A percentile compares a stretch with the other conserved stretches of the same genome.
phyloP scores from a whole-genome alignment of 176 grass and related monocot species.

The Cenchrus purpureus region DNA sequence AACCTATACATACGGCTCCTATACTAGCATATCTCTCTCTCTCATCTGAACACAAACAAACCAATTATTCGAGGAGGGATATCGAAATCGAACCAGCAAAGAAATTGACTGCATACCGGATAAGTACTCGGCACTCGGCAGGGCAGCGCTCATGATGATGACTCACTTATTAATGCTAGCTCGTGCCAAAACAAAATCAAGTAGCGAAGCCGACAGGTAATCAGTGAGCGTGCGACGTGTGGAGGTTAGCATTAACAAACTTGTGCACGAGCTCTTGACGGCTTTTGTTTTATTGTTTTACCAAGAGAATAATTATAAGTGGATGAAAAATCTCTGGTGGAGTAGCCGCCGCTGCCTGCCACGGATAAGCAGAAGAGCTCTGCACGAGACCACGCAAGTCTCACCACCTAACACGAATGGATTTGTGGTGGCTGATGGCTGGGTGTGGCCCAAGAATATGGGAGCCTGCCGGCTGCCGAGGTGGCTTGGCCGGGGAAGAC shows the following conservation, averaged over 20 bases:
- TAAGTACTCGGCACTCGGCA: not conserved
- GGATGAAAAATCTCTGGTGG: not conserved
- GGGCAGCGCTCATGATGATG: not conserved
- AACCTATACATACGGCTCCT: not conserved
- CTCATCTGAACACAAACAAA: not conserved
- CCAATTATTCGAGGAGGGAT: not conserved
- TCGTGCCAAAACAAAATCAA: not conserved
- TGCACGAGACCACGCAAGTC: not conserved
- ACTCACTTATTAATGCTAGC: not conserved
- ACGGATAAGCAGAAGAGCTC: not conserved
- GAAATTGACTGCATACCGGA: not conserved
- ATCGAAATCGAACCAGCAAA: not conserved
- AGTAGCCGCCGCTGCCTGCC: not conserved
- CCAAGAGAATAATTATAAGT: not conserved
- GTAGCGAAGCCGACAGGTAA: not conserved
- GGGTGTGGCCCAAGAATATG: not conserved
- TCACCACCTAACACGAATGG: not conserved
- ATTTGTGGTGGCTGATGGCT: not conserved
- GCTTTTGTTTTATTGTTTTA: not conserved
- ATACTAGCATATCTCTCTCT: not conserved
- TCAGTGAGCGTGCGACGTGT: not conserved
- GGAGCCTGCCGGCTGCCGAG: slow-evolving; percentile 11
- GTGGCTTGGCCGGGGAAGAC: not conserved
- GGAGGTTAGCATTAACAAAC: not conserved
- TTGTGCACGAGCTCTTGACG: not conserved